Conservation (phyloP, 176 grass and related monocot genomes). For the Areca catechu region DNA sequence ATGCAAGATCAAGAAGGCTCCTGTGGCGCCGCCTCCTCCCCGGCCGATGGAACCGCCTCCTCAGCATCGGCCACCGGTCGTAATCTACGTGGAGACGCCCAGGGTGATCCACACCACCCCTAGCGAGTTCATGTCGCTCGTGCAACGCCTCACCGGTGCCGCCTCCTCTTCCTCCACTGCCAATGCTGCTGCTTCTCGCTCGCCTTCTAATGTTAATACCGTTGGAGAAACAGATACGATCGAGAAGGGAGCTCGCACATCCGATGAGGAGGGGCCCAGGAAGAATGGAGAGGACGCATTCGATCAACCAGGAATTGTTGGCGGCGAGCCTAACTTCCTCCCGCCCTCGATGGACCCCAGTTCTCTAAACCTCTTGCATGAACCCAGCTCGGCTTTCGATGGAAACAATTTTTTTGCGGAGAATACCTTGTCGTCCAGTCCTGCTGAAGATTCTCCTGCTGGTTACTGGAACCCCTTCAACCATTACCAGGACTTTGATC, state of each 20-base stretch:
- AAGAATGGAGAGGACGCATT: neutral
- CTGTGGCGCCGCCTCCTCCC: slow-evolving; percentile 12
- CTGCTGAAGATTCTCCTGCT: slow-evolving; percentile 19
- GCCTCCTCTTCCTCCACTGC: slow-evolving; percentile 5
- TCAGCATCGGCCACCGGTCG: slow-evolving; percentile 31
- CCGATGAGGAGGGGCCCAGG: neutral
- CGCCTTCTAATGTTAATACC: neutral
- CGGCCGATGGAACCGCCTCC: neutral
- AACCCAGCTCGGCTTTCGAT: slow-evolving; percentile 10
- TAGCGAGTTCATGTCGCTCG: slow-evolving; percentile 60
- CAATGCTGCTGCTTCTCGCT: neutral
- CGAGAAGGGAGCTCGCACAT: slow-evolving; percentile 1
- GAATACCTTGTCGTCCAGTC: slow-evolving; percentile 11
- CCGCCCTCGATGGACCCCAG: slow-evolving; percentile 7
- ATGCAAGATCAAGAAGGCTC: slow-evolving; percentile 15
- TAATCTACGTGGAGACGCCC: slow-evolving; percentile 52
- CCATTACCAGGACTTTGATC: neutral
- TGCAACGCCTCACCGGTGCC: slow-evolving; percentile 57
- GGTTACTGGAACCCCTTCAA: slow-evolving; percentile 22
- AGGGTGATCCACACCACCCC: slow-evolving; percentile 55
- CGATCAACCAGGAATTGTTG: slow-evolving; percentile 10
- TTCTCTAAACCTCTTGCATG: slow-evolving; percentile 13
- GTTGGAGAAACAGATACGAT: slow-evolving; percentile 4
- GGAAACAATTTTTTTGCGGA: neutral
- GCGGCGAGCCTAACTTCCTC: slow-evolving; percentile 13